phyloP scores from a whole-genome alignment of 495 filamentous ascomycete species.

The Eremomyces bilateralis region DNA sequence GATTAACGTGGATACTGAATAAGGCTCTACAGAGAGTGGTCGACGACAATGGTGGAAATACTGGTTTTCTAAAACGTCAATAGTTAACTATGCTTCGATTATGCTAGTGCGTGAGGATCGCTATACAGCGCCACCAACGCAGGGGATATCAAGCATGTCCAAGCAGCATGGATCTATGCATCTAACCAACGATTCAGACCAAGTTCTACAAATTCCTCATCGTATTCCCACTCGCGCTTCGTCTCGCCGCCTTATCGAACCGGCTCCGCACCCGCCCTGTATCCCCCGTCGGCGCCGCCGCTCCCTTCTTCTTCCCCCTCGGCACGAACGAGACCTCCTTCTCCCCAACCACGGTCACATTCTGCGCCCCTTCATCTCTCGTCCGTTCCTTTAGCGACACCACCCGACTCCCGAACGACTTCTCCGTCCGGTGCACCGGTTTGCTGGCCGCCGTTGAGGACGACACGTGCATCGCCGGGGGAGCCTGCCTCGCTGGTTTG shows the following conservation, averaged over 20 bases:
- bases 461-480: conserved; percentile 27
- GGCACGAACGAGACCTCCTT: conserved; percentile 70
- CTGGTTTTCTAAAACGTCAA: no score
- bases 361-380: conserved; percentile 17
- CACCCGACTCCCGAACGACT: conserved; percentile 50
- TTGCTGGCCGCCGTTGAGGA: conserved; percentile 25
- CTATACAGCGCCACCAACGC: no score
- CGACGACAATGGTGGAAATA: no score
- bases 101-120: no score
- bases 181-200: no score
- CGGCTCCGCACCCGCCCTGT: conserved; percentile 9
- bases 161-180: no score
- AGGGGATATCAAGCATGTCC: no score
- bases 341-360: conserved; percentile 46
- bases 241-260: conserved; percentile 27
- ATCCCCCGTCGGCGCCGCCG: conserved; percentile 18
- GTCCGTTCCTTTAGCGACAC: conserved; percentile 27
- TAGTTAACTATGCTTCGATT: no score
- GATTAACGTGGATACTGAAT: no score
- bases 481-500: conserved; percentile 21
- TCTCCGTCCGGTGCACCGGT: conserved; percentile 24
- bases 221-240: conserved; percentile 54
- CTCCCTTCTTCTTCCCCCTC: conserved; percentile 29
- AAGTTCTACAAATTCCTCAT: conserved; percentile 38
- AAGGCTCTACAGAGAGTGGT: no score